Base-by-base conservation (phyloP, 202 grass and related monocot species). In the Musa balbisiana region DNA sequence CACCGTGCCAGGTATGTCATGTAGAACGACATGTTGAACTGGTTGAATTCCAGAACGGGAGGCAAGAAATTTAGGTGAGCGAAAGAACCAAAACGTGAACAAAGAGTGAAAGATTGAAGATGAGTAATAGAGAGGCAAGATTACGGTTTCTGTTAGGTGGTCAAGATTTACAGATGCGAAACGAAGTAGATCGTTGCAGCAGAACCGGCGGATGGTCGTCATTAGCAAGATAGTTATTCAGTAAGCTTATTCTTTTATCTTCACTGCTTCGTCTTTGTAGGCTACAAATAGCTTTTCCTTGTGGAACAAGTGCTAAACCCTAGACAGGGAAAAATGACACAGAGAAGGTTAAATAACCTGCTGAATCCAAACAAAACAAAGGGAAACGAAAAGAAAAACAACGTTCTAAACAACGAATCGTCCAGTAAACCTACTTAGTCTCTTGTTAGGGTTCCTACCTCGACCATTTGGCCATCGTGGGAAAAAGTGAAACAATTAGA, bases 11-110 rank as follows among this genome's bases (percentile, higher is more conserved):
- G 67, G 76, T 99, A 99, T 21, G 95, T 99, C 95, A 99, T 99
- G 91, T 99, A 99, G 85, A 99, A 99, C 53, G 95, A 99, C 95
- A 99, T 99, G 82, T 92, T 99, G 82, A 99, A 99, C 95, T 99
- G 82, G 55, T 72, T 50, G 49, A 52, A 67, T 26, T 11, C 22
- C 9, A 27, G 17, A 53, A 52, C 4, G 1, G 19, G 15, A 16
- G 19, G 33, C 1, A 9, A 74, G 3, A 2, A 60, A 59, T 43
- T 74, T 12, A 74, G 8, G 27, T 25, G 20, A 55, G 21, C 3
- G 4, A 73, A 64, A 73, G 52, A 20, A 19, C 49, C 29, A 75
- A 62, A 62, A 50, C 16, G 19, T 23, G 11, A 26, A 54, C 49
- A 24, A 43, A 43, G 33, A 5, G 33, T 6, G 33, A 43, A 43